Base-by-base conservation (phyloP, 2,329 filamentous ascomycete species). In the Xylaria digitata region DNA sequence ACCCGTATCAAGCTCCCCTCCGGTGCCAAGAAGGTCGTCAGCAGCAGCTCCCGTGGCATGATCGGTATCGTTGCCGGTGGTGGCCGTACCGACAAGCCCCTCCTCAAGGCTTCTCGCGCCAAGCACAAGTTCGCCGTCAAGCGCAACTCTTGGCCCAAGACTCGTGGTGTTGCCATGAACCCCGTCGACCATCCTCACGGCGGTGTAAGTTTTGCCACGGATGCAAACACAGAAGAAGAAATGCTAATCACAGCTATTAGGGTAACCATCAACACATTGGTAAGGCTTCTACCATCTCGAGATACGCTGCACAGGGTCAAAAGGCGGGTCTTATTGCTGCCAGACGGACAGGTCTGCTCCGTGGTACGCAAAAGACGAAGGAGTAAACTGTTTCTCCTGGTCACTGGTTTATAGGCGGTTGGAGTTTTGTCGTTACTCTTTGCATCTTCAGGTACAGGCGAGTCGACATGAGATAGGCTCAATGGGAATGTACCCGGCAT, bases 121-220 rank as follows among this genome's bases (percentile, higher is more conserved):
- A 99, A 98, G 93, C 95, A 98, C 84, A 99, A 99, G 92, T 99
- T 97, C 87, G 94, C 94, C 78, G 96, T 97, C 87, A 99, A 99
- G 94, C 94, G 96, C 83, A 98, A 99, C 93, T 95, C 90, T 82
- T 99, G 96, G 96, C 96, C 96, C 86, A 97, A 97, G 93, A 99
- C 96, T 89, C 95, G 96, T 96, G 96, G 96, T 97, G 96, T 99
- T 91, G 96, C 96, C 86, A 99, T 99, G 96, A 99, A 99, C 89
- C 96, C 96, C 80, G 96, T 99, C 81, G 96, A 99, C 87, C 96
- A 99, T 90, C 92, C 92, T 84, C 92, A 96, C 91, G 92, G 92
- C 92, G 92, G 91, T 93, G 87, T 87, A 87, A 76, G 86, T 88
- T 77, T 65, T 15, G 26, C 26, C 26, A 5, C 26, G 56, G 56